These are phyloP conservation scores for Hymenotorrendiella dingleyae DNA, from an alignment of 2,329 filamentous ascomycete genomes.

Conservation along the genomic window DNA sequence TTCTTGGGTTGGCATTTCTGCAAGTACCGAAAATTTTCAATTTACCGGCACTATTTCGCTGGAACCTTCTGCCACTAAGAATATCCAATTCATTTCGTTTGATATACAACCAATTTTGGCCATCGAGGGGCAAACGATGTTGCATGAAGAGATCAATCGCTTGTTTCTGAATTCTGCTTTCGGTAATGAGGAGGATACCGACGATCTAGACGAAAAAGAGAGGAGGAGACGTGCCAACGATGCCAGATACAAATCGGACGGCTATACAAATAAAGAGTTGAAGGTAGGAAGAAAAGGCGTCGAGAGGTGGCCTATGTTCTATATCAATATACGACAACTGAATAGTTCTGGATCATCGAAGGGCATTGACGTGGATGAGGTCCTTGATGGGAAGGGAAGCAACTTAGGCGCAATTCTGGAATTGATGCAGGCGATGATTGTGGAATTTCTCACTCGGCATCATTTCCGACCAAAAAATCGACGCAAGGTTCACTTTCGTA, in stretches of 20 bases:
- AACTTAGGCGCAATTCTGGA: constrained; percentile 47
- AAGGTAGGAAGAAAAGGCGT: constrained; percentile 55
- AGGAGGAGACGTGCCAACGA: constrained; percentile 33
- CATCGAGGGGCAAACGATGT: constrained; percentile 50
- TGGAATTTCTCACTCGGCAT: constrained; percentile 69
- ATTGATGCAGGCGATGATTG: constrained; percentile 62
- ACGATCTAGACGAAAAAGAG: constrained; percentile 32
- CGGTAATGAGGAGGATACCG: constrained; percentile 49
- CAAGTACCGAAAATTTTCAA: constrained; percentile 53
- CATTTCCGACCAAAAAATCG: constrained; percentile 42
- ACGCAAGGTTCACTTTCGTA: neutral
- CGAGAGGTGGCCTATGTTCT: constrained; percentile 87
- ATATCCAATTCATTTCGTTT: constrained; percentile 74
- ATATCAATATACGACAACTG: constrained; percentile 55
- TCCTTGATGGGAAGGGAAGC: constrained; percentile 42
- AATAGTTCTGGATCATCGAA: neutral
- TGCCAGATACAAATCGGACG: constrained; percentile 39
- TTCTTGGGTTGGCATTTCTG: constrained; percentile 67
- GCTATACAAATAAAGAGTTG: constrained; percentile 45
- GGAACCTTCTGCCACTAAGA: constrained; percentile 62
- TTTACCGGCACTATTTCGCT: constrained; percentile 69
- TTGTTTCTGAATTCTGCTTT: constrained; percentile 75
- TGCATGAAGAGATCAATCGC: constrained; percentile 75
- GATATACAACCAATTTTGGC: constrained; percentile 61
- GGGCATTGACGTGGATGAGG: constrained; percentile 31